Conservation (phyloP, 179 eudicot genomes). For the Beta macrorhiza region DNA sequence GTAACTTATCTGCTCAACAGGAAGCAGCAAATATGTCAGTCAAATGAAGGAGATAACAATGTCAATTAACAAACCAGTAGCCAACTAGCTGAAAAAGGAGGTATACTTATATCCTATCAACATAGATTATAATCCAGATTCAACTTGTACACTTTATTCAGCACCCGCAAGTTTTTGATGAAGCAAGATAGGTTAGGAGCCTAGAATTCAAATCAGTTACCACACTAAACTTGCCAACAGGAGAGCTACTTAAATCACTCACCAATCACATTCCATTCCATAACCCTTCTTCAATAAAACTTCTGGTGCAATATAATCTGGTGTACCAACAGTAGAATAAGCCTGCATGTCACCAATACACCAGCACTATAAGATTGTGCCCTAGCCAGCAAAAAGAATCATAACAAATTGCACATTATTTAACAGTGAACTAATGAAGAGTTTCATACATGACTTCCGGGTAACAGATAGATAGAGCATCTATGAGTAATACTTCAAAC, state of each 20-base stretch:
- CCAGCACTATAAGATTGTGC: constrained; percentile 20
- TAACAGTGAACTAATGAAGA: constrained; percentile 2
- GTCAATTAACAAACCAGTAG: not conserved
- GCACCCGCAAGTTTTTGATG: not conserved
- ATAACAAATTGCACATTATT: constrained; percentile 8
- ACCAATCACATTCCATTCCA: constrained; percentile 97
- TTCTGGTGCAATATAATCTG: constrained; percentile 97
- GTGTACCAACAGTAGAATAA: constrained; percentile 94
- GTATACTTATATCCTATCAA: not conserved
- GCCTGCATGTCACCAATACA: constrained; percentile 51
- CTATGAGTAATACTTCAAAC: not conserved
- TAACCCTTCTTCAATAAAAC: constrained; percentile 91
- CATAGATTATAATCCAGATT: not conserved
- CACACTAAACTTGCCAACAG: not conserved
- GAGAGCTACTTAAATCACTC: constrained; percentile 34
- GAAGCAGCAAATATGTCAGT: not conserved
- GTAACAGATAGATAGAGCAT: constrained; percentile 7
- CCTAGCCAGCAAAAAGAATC: not conserved
- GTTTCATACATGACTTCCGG: not conserved
- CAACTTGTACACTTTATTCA: not conserved
- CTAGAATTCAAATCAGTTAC: not conserved
- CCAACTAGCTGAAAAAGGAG: not conserved
- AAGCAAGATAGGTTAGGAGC: not conserved
- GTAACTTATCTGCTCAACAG: not conserved
- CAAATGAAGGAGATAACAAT: not conserved